Evolutionary conservation across 1,284 basidiomycete species (phyloP).

Genomic region (Athelia sp.): DNA sequence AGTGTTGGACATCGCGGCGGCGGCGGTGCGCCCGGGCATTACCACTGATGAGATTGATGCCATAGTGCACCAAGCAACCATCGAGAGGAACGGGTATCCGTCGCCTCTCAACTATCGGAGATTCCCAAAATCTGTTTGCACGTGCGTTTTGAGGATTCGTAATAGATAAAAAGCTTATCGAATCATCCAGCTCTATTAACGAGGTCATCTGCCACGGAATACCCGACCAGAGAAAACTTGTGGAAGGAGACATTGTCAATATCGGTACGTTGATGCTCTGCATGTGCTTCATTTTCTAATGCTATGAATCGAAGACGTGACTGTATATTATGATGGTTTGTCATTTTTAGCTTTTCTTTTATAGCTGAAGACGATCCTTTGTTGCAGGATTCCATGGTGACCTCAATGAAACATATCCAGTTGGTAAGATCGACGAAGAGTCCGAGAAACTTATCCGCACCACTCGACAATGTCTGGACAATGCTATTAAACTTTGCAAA

Average conservation of each 20-base stretch:
- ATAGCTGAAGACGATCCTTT: neutral
- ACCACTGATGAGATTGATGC: slow-evolving; percentile 96
- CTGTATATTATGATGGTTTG: slow-evolving; percentile 66
- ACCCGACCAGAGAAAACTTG: slow-evolving; percentile 81
- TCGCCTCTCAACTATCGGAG: slow-evolving; percentile 90
- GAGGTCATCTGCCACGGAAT: slow-evolving; percentile 98
- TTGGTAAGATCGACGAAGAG: slow-evolving; percentile 82
- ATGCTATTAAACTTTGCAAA: slow-evolving; percentile 86
- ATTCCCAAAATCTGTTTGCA: slow-evolving; percentile 97
- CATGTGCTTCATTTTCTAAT: neutral
- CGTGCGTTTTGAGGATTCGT: slow-evolving; percentile 47
- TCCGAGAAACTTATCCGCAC: slow-evolving; percentile 78
- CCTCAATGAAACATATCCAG: slow-evolving; percentile 87
- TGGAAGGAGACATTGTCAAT: slow-evolving; percentile 92
- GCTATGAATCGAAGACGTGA: slow-evolving; percentile 42
- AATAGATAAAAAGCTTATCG: slow-evolving; percentile 6
- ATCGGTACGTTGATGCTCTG: slow-evolving; percentile 49
- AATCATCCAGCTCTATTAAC: slow-evolving; percentile 70
- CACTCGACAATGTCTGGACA: slow-evolving; percentile 78
- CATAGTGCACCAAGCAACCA: slow-evolving; percentile 91
- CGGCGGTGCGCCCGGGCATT: slow-evolving; percentile 82
- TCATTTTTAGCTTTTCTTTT: slow-evolving; percentile 5
- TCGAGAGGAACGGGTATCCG: slow-evolving; percentile 92
- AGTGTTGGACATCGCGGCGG: slow-evolving; percentile 87
- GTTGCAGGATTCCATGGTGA: slow-evolving; percentile 80